Base-by-base conservation (phyloP, 2,329 filamentous ascomycete genomes). In the Calonectria fujianensis region DNA sequence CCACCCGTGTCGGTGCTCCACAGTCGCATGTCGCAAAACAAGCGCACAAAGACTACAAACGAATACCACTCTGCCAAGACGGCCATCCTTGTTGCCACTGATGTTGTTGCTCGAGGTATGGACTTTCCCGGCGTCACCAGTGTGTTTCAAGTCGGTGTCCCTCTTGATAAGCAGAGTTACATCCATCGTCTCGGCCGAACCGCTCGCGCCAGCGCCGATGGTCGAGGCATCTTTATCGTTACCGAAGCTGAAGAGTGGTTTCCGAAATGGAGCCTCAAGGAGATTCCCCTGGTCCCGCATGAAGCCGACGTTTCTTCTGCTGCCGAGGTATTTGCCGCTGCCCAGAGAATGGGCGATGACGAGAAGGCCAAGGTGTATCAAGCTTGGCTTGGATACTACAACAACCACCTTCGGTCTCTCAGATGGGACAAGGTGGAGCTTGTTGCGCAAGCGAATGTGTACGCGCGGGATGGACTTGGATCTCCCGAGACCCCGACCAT, bases 61-160 rank as follows among this genome's bases (percentile, higher is more conserved):
- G 85, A 87, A n/a, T 91, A 87, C 81, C 93, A 95, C 73, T 84
- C 85, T 41, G 83, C 89, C n/a, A 82, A 82, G 13, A 84, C 82
- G 18, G 87, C 86, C 48, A 88, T 94, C 66, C 86, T 94, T 52
- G 90, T 94, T 69, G 93, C 93, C 3, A 94, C 93, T 0, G 93
- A 95, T 80, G 92, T 95, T 48, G 91, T 93, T 31, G 93, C 93
- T 14, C 91, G 93, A 76, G 93, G 93, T 77, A 94, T 95, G 91
- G 93, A 94, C 80, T 94, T 94, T 82, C 93, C 93, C 0, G 88
- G 89, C n/a, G 92, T 94, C 48, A 93, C 91, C 20, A 91, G 92
- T 75, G 91, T 94, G 69, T 89, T 94, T 78, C 92, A 94, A 82
- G 85, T 92, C 24, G 91, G 92, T 69, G 82, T 92, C 6, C 91